phyloP scores from a whole-genome alignment of 306 rosid genomes.

The Rosa chinensis region DNA sequence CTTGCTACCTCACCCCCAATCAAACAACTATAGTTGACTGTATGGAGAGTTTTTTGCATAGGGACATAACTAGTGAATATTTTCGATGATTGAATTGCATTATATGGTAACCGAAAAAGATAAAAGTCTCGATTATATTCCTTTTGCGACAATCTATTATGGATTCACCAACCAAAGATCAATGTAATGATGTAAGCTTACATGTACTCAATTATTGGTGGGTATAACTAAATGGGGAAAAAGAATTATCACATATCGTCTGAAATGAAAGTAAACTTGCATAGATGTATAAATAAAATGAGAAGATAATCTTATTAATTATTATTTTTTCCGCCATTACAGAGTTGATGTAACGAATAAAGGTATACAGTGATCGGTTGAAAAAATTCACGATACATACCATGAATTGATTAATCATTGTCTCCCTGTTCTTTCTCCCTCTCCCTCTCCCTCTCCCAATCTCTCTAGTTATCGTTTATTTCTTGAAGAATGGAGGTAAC shows the following conservation, averaged over 20 bases:
- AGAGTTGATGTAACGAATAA: not conserved
- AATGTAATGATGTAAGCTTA: not conserved
- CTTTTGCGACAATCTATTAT: not conserved
- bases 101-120: not conserved
- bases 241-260: not conserved
- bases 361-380: not conserved
- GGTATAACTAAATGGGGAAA: not conserved
- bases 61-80: not conserved
- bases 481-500: constrained; percentile 13
- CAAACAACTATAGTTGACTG: too few species aligned
- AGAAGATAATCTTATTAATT: not conserved
- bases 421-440: not conserved
- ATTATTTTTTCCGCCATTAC: not conserved
- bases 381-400: not conserved
- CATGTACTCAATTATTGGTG: too few species aligned
- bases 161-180: not conserved
- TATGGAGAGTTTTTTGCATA: not conserved
- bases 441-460: not conserved
- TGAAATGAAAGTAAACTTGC: not conserved
- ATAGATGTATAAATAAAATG: not conserved
- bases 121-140: not conserved
- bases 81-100: not conserved
- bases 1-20: too few species aligned
- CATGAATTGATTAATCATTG: not conserved
- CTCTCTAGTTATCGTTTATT: not conserved